These are phyloP conservation scores for Rubus idaeus DNA, from an alignment of 306 rosid genomes.

Conservation along the genomic window DNA sequence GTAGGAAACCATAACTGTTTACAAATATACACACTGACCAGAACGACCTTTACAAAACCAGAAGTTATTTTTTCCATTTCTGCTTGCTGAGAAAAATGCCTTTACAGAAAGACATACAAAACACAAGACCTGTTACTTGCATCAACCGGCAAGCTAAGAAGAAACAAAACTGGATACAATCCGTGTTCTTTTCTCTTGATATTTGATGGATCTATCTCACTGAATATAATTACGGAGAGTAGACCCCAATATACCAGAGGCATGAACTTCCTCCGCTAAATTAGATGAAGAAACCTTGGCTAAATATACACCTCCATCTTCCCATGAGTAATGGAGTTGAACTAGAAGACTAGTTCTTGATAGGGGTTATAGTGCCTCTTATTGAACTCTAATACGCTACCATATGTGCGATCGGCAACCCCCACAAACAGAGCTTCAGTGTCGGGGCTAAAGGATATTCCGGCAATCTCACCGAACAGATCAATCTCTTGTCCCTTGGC, in stretches of 20 bases:
- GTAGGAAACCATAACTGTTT: not conserved
- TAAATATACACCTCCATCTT: not conserved
- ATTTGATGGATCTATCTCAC: not conserved
- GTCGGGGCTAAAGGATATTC: constrained; percentile 87
- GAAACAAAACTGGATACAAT: not conserved
- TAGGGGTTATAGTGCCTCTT: constrained; percentile 44
- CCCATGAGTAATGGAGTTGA: not conserved
- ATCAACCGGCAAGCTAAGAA: not conserved
- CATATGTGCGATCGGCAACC: constrained; percentile 79
- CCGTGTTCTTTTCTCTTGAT: not conserved
- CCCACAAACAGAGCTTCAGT: constrained; percentile 77
- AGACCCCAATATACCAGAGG: not conserved
- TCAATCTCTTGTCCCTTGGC: constrained; percentile 71
- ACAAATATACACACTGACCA: not conserved
- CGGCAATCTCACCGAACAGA: constrained; percentile 90
- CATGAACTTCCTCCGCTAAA: not conserved
- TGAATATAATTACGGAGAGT: not conserved
- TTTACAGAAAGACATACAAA: not conserved
- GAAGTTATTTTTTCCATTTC: constrained; percentile 2
- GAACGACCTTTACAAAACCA: not conserved
- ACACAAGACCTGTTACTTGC: not conserved
- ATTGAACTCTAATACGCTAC: constrained; percentile 78
- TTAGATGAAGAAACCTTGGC: not conserved
- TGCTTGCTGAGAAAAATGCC: not conserved
- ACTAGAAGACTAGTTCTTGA: constrained; percentile 47